Evolutionary conservation across 106 monocot genomes (phyloP).

Genomic region (Iris macrosiphon): DNA sequence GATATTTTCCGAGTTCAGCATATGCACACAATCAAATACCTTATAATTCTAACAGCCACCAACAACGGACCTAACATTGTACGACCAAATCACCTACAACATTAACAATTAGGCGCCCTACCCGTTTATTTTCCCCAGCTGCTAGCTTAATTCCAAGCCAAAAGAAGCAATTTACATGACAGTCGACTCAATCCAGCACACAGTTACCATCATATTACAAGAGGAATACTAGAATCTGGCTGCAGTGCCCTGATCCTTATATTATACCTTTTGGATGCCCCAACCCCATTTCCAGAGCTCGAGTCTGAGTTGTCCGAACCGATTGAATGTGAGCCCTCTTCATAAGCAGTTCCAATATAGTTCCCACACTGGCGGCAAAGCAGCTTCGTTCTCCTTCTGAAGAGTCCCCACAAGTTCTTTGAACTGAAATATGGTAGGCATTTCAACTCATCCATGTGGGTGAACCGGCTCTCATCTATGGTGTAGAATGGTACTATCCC

Average conservation of each 20-base stretch:
- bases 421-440: constrained; percentile 46
- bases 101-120: no score
- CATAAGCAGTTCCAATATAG: constrained; percentile 31
- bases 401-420: constrained; percentile 40
- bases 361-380: constrained; percentile 43
- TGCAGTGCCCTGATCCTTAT: constrained; percentile 50
- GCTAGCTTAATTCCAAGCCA: no score
- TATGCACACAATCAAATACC: no score
- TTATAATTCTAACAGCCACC: no score
- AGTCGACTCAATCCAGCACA: no score
- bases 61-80: no score
- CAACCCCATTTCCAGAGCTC: constrained; percentile 18
- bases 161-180: no score
- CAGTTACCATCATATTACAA: constrained; percentile 11
- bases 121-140: no score
- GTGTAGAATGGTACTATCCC: constrained; percentile 42
- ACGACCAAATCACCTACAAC: no score
- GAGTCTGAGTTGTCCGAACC: constrained; percentile 21
- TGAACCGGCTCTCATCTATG: constrained; percentile 50
- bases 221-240: constrained; percentile 28
- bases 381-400: constrained; percentile 38
- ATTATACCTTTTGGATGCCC: constrained; percentile 32
- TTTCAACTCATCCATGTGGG: constrained; percentile 33
- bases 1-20: no score
- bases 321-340: constrained; percentile 18